A percentile compares a stretch with the other conserved stretches of the same genome.
Evolutionary conservation across 768 basidiomycete species (phyloP).

Genomic region (Lactifluus pinguis): DNA sequence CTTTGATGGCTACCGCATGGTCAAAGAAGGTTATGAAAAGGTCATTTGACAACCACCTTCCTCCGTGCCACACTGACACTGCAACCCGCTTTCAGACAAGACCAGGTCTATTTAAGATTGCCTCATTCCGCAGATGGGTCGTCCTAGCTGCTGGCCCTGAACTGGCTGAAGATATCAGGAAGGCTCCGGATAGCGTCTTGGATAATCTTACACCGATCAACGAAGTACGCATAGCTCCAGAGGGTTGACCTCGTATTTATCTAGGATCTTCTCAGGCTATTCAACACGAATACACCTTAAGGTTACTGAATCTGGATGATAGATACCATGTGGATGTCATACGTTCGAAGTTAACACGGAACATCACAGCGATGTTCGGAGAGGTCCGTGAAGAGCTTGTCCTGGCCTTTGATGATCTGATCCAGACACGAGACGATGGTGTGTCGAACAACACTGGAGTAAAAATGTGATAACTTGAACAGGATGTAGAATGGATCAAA

Average conservation of each 20-base stretch:
- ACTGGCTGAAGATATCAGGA: slow-evolving; percentile 43
- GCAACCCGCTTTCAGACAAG: slow-evolving; percentile 14
- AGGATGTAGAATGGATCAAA: slow-evolving; percentile 21
- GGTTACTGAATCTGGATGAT: slow-evolving; percentile 14
- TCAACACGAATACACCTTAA: slow-evolving; percentile 32
- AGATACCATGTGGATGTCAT: slow-evolving; percentile 22
- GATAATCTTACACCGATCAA: slow-evolving; percentile 33
- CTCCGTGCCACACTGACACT: neutral
- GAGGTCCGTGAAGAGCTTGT: slow-evolving; percentile 24
- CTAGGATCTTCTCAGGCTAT: slow-evolving; percentile 20
- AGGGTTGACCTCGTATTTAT: neutral
- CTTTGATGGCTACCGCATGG: slow-evolving; percentile 20
- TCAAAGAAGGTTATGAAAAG: slow-evolving; percentile 29
- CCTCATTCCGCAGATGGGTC: slow-evolving; percentile 37
- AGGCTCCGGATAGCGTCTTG: slow-evolving; percentile 36
- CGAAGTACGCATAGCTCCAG: slow-evolving; percentile 27
- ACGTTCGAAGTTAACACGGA: slow-evolving; percentile 24
- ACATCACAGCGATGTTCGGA: slow-evolving; percentile 18
- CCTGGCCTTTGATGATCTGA: slow-evolving; percentile 25
- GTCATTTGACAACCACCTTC: slow-evolving; percentile 11
- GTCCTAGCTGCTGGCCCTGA: slow-evolving; percentile 35
- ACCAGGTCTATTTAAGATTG: slow-evolving; percentile 32
- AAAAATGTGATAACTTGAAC: slow-evolving; percentile 14
- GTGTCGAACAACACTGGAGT: neutral
- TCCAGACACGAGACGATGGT: slow-evolving; percentile 20